phyloP scores from a whole-genome alignment of 2,329 filamentous ascomycete species.

The Fusarium chaquense region DNA sequence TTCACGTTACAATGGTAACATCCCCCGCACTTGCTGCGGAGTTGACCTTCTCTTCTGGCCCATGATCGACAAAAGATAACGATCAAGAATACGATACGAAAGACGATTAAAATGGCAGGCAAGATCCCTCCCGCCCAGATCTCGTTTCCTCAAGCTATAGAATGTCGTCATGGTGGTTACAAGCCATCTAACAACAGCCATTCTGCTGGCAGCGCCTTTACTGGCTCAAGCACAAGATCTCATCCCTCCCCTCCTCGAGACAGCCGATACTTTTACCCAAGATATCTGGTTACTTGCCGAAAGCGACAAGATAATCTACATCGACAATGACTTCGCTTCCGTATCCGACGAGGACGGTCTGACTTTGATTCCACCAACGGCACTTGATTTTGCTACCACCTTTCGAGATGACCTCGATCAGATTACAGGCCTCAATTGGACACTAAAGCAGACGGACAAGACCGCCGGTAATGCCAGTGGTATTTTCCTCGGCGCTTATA shows the following conservation, averaged over 20 bases:
- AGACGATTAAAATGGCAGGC: too few species aligned
- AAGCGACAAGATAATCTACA: slow-evolving; percentile 7
- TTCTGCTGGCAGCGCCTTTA: neutral
- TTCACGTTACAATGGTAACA: neutral
- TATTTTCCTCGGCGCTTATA: slow-evolving; percentile 5
- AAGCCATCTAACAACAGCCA: neutral
- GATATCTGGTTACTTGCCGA: slow-evolving; percentile 1
- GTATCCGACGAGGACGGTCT: neutral
- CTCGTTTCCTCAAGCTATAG: too few species aligned
- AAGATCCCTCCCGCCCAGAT: too few species aligned
- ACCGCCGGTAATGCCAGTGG: neutral
- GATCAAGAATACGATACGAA: too few species aligned
- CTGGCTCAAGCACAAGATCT: slow-evolving; percentile 8
- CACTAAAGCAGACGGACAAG: neutral
- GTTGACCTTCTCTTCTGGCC: neutral
- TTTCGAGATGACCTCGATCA: slow-evolving; percentile 17
- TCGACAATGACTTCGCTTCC: neutral
- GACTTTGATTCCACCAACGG: slow-evolving; percentile 12
- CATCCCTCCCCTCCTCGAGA: slow-evolving; percentile 9
- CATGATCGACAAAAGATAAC: slow-evolving; percentile 10
- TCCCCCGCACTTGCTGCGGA: slow-evolving; percentile 7
- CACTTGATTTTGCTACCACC: slow-evolving; percentile 8
- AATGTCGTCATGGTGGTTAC: too few species aligned
- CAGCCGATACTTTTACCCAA: neutral
- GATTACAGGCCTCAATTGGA: slow-evolving; percentile 19